A percentile compares a stretch with the other conserved stretches of the same genome.
phyloP scores from a whole-genome alignment of 257 asterid genomes.

The Hygrophila difformis region DNA sequence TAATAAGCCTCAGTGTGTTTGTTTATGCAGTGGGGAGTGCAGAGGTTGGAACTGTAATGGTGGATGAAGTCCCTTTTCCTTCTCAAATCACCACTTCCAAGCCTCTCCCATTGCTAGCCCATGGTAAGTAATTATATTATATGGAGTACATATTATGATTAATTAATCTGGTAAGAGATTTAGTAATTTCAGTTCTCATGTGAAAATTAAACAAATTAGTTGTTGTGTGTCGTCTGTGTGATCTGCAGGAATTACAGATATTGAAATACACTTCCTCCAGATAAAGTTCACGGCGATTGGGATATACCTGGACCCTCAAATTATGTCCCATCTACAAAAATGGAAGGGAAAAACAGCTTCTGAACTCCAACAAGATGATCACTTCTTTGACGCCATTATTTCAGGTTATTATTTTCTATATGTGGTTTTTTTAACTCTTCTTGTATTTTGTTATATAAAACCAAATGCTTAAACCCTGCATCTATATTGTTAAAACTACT shows the following conservation, averaged over 20 bases:
- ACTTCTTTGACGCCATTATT: conserved; percentile 60
- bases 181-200: too few relatives aligned
- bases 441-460: too few relatives aligned
- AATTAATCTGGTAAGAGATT: too few relatives aligned
- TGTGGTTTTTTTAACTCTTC: too few relatives aligned
- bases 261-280: conserved; percentile 93
- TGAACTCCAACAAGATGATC: conserved; percentile 53
- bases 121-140: conserved; percentile 25
- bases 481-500: too few relatives aligned
- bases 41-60: conserved; percentile 32
- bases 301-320: conserved; percentile 70
- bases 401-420: conserved; percentile 29
- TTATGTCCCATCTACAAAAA: conserved; percentile 41
- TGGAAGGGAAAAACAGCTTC: conserved; percentile 64
- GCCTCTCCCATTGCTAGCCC: conserved; percentile 41
- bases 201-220: background rate
- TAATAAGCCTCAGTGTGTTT: too few relatives aligned
- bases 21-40: conserved; percentile 39
- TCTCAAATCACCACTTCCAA: conserved; percentile 25
- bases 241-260: conserved; percentile 72
- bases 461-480: too few relatives aligned
- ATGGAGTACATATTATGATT: background rate
- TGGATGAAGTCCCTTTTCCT: conserved; percentile 53
- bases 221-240: too few relatives aligned
- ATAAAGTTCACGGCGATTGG: conserved; percentile 95